Conservation (phyloP, 352 stramenopile genomes). For the Halophytophthora batemanensis region DNA sequence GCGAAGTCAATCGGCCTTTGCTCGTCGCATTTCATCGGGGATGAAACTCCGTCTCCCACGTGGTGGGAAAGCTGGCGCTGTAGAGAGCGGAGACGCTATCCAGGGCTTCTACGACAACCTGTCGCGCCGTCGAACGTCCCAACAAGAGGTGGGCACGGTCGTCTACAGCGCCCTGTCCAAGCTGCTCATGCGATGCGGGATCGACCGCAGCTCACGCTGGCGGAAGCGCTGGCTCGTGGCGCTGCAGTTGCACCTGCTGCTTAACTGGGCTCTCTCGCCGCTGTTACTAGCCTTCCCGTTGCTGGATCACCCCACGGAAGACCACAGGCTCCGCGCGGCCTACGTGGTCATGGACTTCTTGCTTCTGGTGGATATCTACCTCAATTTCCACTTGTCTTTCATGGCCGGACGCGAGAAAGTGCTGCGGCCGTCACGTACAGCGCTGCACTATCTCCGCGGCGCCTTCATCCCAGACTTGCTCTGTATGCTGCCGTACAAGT, state of each 20-base stretch:
- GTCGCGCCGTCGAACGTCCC: conserved; percentile 12
- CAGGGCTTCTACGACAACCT: conserved; percentile 42
- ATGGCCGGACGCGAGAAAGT: conserved; percentile 25
- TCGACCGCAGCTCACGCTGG: conserved; percentile 27
- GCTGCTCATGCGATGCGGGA: conserved; percentile 23
- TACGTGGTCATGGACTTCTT: conserved; percentile 33
- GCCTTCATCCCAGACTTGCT: conserved; percentile 35
- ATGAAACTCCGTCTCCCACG: conserved; percentile 1
- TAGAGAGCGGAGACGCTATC: conserved; percentile 12
- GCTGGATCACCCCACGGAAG: conserved; percentile 14
- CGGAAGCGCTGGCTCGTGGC: conserved; percentile 38
- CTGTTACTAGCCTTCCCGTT: conserved; percentile 39
- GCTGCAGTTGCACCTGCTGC: conserved; percentile 36
- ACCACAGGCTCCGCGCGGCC: conserved; percentile 11
- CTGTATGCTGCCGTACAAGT: conserved; percentile 38
- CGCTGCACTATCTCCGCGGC: conserved; percentile 22
- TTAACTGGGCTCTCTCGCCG: conserved; percentile 39
- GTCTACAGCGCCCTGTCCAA: conserved; percentile 5
- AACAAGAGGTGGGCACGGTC: neutral
- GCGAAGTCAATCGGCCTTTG: conserved; percentile 52
- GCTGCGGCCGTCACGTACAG: conserved; percentile 17
- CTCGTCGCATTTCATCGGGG: conserved; percentile 25
- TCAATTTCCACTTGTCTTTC: conserved; percentile 43
- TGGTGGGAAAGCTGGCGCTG: conserved; percentile 5
- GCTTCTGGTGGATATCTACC: conserved; percentile 40